These are phyloP conservation scores for Blastocystis sp. DNA, from an alignment of 352 stramenopile species.

Conservation along the genomic window DNA sequence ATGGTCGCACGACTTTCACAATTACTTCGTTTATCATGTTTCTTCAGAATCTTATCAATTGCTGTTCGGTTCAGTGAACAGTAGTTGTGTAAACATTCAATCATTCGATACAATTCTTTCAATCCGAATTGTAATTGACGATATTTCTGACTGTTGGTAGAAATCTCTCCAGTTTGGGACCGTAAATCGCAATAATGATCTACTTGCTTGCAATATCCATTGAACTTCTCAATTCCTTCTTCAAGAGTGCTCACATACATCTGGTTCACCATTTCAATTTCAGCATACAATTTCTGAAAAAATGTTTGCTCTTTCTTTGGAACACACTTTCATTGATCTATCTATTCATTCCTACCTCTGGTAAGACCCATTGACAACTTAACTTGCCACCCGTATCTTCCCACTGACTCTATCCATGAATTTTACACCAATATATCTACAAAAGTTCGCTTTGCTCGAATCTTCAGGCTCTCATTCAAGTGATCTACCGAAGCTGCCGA, in stretches of 20 bases:
- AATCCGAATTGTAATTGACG: constrained; percentile 31
- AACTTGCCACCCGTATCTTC: constrained; percentile 23
- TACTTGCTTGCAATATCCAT: background rate
- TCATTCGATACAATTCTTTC: constrained; percentile 57
- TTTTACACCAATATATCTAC: background rate
- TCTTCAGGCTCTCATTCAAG: background rate
- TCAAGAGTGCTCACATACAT: constrained; percentile 44
- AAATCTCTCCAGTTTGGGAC: background rate
- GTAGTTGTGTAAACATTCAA: constrained; percentile 59
- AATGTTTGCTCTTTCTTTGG: constrained; percentile 32
- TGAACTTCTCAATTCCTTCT: background rate
- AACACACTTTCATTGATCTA: background rate
- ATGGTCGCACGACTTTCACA: constrained; percentile 21
- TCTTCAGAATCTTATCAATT: constrained; percentile 62
- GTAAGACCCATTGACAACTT: constrained; percentile 20
- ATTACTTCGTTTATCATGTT: constrained; percentile 51
- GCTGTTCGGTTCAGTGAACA: constrained; percentile 49
- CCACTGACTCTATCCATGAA: constrained; percentile 39
- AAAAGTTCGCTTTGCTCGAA: background rate
- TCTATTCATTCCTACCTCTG: background rate
- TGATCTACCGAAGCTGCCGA: background rate
- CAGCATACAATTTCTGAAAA: constrained; percentile 43
- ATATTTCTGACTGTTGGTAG: background rate
- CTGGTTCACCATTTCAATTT: constrained; percentile 60
- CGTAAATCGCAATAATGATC: constrained; percentile 25